Conservation (phyloP, 108 stramenopile genomes). For the Cyclotella choctawhatcheeana region DNA sequence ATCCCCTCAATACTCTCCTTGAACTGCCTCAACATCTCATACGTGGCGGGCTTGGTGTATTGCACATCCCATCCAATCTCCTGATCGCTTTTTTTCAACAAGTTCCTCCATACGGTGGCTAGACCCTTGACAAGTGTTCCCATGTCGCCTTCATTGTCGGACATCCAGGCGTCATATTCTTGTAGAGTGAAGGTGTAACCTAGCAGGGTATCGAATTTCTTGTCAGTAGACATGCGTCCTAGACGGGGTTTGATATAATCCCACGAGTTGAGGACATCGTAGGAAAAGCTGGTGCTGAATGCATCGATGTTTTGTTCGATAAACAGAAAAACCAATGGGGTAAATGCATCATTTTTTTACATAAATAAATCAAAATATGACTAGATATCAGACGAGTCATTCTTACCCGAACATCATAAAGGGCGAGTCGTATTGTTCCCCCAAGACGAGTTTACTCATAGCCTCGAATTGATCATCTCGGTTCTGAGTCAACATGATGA, state of each 20-base stretch:
- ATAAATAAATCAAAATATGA: too few species aligned
- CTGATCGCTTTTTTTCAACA: neutral
- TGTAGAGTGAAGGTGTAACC: neutral
- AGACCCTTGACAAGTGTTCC: neutral
- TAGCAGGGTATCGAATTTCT: neutral
- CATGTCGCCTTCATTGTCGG: neutral
- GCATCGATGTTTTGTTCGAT: too few species aligned
- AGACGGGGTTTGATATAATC: neutral
- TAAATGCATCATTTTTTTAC: too few species aligned
- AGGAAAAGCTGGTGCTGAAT: neutral
- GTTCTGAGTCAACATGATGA: neutral
- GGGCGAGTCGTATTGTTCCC: neutral
- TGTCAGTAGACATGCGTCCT: neutral
- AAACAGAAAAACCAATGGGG: too few species aligned
- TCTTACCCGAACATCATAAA: neutral
- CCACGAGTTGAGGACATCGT: neutral
- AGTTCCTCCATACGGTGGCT: neutral
- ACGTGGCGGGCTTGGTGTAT: neutral
- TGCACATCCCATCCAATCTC: conserved; percentile 5
- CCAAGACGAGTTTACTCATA: neutral
- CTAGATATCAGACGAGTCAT: too few species aligned
- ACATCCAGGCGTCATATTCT: neutral
- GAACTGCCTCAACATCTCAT: neutral
- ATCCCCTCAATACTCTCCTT: conserved; percentile 4
- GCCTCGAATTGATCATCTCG: too few species aligned